Evolutionary conservation across 805 yeast species (phyloP), one percentile per base, ranked within the genome.

Genomic region (Suhomyces pyralidae): DNA sequence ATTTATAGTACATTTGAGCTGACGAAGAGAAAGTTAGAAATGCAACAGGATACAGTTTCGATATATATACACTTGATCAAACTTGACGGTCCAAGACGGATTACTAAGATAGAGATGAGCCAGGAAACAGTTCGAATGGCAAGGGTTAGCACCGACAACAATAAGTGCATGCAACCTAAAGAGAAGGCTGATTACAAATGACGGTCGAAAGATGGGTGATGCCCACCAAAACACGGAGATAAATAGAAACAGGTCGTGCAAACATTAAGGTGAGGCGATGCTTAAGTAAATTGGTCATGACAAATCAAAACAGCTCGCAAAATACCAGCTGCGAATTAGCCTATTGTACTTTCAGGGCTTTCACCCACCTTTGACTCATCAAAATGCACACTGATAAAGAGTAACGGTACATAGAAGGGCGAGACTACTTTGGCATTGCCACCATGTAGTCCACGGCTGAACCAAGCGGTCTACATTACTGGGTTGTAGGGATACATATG

Each of bases 1-100:
- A 70, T 5, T 34, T 24, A 14, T 40, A 48, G 28, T 22, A 28
- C 50, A 47, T 38, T 30, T 20, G 45, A 22, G 19, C 24, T 9
- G 30, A 20, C 12, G 32, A 28, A 4, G n/a, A 12, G 12, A 2
- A 3, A 32, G 2, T 32, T 2, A 30, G 36, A 30, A n/a, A 14
- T 3, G 15, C 9, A 32, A 32, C 36, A 15, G 17, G 17, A 32
- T 32, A n/a, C 9, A n/a, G 17, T 8, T 14, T 32, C 15, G 14
- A 30, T 32, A 32, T 32, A 32, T 32, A 32, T 32, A 32, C 17
- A 6, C 6, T 32, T n/a, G 36, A 32, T 32, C 17, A n/a, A 32
- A 6, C n/a, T 28, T 28, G 32, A 28, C n/a, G 28, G 7, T 12
- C n/a, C 32, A 9, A 28, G 14, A 10, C 14, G 14, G 36, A 32